Percentiles rank a stretch among this genome's conserved stretches.
Conservation (phyloP, 2,329 filamentous ascomycete genomes). For the Penicillium sp. region DNA sequence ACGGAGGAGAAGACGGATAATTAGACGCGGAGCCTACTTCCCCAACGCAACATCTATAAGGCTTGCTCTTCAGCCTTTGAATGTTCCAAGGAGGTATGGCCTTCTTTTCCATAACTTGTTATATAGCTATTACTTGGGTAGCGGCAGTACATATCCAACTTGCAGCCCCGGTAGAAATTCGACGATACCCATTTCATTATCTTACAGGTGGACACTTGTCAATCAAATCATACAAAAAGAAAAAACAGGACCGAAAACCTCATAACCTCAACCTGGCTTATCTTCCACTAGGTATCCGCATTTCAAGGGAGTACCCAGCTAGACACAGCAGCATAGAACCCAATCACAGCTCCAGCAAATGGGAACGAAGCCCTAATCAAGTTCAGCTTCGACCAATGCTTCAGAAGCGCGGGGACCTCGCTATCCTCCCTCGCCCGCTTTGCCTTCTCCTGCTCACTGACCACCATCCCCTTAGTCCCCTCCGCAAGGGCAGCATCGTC, state of each 20-base stretch:
- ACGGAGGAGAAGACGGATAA: conserved; percentile 1
- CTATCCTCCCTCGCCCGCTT: conserved; percentile 21
- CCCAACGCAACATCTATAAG: not conserved
- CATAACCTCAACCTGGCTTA: not conserved
- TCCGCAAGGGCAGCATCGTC: conserved; percentile 25
- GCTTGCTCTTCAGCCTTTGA: not conserved
- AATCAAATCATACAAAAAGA: not conserved
- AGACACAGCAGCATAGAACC: conserved; percentile 20
- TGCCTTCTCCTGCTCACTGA: conserved; percentile 19
- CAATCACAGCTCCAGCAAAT: conserved; percentile 25
- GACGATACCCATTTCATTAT: conserved; percentile 15
- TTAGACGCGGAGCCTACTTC: not conserved
- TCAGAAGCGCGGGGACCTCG: conserved; percentile 17
- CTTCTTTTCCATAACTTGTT: conserved; percentile 1
- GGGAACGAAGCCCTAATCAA: conserved; percentile 24
- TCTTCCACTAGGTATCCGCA: not conserved
- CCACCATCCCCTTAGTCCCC: conserved; percentile 19
- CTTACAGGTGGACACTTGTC: not conserved
- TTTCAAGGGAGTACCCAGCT: conserved; percentile 5
- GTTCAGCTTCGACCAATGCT: conserved; percentile 26
- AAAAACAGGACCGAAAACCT: not conserved
- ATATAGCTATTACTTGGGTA: conserved; percentile 6
- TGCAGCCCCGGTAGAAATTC: conserved; percentile 7
- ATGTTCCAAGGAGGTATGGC: not conserved
- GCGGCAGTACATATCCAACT: not conserved